Conservation (phyloP, 768 basidiomycete species). For the Suillus placidus region DNA sequence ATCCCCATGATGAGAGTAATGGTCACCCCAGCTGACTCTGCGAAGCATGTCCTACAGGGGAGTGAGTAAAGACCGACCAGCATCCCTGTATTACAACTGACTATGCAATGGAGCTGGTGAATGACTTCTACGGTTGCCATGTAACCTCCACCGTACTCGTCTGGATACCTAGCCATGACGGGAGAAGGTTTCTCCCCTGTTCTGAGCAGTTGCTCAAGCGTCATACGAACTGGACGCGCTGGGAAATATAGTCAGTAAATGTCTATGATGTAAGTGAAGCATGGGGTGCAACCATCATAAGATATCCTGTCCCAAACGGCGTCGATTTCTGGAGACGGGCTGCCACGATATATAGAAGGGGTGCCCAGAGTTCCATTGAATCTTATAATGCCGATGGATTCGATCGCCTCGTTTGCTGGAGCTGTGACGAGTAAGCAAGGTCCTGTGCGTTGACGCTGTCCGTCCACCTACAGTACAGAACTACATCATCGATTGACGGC, state of each 20-base stretch:
- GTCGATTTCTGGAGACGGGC: background rate
- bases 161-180: background rate
- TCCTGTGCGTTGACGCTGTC: background rate
- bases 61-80: background rate
- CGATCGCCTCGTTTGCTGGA: background rate
- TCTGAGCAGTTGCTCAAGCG: background rate
- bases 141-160: background rate
- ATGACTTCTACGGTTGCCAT: background rate
- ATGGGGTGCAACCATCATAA: background rate
- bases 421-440: background rate
- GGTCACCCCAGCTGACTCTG: background rate
- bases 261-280: background rate
- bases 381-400: background rate
- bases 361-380: background rate
- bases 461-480: background rate
- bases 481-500: background rate
- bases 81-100: background rate
- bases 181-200: background rate
- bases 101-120: background rate
- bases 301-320: background rate
- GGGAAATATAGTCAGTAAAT: background rate
- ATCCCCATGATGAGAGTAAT: too few species aligned
- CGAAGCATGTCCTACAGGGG: background rate
- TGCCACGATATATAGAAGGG: background rate
- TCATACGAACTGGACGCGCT: background rate